Conservation (phyloP, 306 rosid species). For the Casuarina glauca region DNA sequence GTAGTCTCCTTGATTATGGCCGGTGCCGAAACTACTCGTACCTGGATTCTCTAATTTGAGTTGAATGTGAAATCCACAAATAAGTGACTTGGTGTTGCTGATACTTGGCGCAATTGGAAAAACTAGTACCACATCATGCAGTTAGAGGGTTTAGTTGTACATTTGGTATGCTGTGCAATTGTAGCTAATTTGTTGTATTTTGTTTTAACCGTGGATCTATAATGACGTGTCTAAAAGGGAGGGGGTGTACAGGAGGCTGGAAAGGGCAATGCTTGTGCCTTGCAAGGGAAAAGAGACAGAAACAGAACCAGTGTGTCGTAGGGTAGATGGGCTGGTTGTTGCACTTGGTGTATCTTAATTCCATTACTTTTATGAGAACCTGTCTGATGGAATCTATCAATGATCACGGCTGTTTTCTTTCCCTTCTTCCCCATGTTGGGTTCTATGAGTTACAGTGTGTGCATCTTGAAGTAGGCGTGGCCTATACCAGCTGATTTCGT, state of each 20-base stretch:
- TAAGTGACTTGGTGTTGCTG: slow-evolving; percentile 26
- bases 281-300: slow-evolving; percentile 6
- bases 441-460: neutral
- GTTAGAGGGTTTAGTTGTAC: slow-evolving; percentile 42
- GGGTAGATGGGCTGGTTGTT: slow-evolving; percentile 21
- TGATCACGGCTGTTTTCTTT: neutral
- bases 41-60: slow-evolving; percentile 57
- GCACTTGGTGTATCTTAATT: slow-evolving; percentile 17
- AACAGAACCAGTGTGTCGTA: slow-evolving; percentile 10
- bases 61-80: slow-evolving; percentile 17
- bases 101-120: slow-evolving; percentile 19
- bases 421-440: neutral
- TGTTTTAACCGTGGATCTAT: slow-evolving; percentile 22
- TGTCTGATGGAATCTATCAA: neutral
- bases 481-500: neutral
- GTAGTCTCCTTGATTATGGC: slow-evolving; percentile 82
- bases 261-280: slow-evolving; percentile 17
- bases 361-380: neutral
- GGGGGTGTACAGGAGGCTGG: slow-evolving; percentile 49
- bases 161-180: slow-evolving; percentile 38
- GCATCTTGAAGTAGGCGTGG: neutral
- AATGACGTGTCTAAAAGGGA: slow-evolving; percentile 15
- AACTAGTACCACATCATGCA: slow-evolving; percentile 19
- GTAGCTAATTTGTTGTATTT: slow-evolving; percentile 22
- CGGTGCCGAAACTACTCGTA: slow-evolving; percentile 56